A percentile compares a stretch with the other conserved stretches of the same genome.
phyloP scores from a whole-genome alignment of 805 yeast genomes.

The Tetrapisispora arboricola region DNA sequence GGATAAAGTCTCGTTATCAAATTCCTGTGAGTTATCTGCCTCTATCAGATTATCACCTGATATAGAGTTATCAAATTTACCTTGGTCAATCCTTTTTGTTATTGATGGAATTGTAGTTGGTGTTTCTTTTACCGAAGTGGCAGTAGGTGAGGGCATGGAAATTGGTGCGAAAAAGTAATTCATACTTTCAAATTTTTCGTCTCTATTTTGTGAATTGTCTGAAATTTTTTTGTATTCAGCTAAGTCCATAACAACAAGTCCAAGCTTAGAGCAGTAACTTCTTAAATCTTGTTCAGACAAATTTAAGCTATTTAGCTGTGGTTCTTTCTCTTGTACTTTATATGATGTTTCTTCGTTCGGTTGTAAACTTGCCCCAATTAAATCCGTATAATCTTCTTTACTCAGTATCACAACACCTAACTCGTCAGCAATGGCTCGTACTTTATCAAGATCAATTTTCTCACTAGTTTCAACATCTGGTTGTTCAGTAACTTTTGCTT shows the following conservation, averaged over 20 bases:
- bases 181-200: background rate
- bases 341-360: background rate
- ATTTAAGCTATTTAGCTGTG: background rate
- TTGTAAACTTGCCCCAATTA: background rate
- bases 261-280: conserved; percentile 11
- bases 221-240: conserved; percentile 1
- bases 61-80: background rate
- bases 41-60: too few relatives aligned
- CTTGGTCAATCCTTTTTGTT: background rate
- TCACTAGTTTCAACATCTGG: background rate
- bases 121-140: background rate
- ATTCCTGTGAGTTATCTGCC: too few relatives aligned
- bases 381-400: conserved; percentile 1
- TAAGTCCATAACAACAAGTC: conserved; percentile 22
- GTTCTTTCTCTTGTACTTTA: background rate
- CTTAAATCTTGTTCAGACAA: conserved; percentile 4
- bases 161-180: background rate
- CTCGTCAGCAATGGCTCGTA: background rate
- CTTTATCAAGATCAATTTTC: background rate
- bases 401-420: conserved; percentile 1
- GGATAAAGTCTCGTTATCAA: too few relatives aligned
- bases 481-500: background rate
- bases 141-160: background rate
- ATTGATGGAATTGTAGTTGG: background rate
- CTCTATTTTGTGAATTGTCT: background rate